phyloP scores from a whole-genome alignment of 2,329 filamentous ascomycete genomes.

The Monosporascus sp. region DNA sequence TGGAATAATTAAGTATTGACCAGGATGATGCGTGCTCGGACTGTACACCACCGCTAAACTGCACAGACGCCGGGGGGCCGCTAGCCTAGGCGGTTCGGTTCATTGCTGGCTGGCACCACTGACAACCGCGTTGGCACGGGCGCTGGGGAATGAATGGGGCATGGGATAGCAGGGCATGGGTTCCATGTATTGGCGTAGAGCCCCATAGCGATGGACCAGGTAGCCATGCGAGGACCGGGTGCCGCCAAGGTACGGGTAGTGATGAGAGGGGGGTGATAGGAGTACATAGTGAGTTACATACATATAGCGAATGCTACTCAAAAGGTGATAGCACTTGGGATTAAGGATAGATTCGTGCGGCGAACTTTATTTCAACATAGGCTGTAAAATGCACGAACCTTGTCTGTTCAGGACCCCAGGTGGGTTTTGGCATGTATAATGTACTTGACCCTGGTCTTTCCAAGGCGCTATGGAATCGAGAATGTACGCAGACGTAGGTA shows the following conservation, averaged over 20 bases:
- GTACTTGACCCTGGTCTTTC: neutral
- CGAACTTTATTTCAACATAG: neutral
- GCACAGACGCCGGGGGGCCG: slow-evolving; percentile 25
- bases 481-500: neutral
- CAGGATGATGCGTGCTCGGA: slow-evolving; percentile 17
- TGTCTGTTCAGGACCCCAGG: neutral
- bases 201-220: neutral
- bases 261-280: neutral
- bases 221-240: neutral
- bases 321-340: neutral
- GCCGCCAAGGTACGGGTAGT: neutral
- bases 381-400: neutral
- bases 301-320: neutral
- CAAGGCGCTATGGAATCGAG: neutral
- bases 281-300: neutral
- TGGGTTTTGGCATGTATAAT: neutral
- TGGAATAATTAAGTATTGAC: slow-evolving; percentile 27
- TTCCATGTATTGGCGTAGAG: neutral
- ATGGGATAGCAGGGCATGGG: slow-evolving; percentile 1
- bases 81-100: slow-evolving; percentile 18
- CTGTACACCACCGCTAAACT: slow-evolving; percentile 6
- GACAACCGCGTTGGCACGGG: slow-evolving; percentile 24
- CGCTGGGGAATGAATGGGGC: slow-evolving; percentile 16
- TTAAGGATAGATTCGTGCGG: neutral
- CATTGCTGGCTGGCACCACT: slow-evolving; percentile 23